Evolutionary conservation across 768 basidiomycete genomes (phyloP).

Genomic region (Lentinus brumalis): DNA sequence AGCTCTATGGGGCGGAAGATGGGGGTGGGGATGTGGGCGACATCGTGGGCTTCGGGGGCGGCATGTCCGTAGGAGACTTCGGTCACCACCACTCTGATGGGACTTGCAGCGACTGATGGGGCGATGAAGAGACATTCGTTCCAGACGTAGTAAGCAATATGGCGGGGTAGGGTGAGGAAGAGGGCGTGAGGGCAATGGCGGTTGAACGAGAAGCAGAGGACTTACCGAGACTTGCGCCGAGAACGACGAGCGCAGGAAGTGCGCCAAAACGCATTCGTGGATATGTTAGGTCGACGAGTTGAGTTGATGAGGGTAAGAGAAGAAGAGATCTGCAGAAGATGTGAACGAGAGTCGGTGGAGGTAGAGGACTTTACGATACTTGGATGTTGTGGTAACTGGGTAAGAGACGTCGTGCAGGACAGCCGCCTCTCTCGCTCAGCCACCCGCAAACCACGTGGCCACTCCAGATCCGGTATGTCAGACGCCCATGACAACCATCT

Average conservation of each 20-base stretch:
- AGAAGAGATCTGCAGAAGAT: not conserved
- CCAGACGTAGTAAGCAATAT: too few relatives aligned
- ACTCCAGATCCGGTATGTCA: too few relatives aligned
- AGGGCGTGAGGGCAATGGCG: not conserved
- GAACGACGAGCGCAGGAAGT: conserved; percentile 15
- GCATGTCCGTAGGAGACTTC: conserved; percentile 40
- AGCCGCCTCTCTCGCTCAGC: too few relatives aligned
- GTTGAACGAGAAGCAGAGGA: not conserved
- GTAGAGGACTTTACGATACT: not conserved
- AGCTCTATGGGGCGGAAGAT: conserved; percentile 7
- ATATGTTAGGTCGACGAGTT: not conserved
- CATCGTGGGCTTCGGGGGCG: conserved; percentile 28
- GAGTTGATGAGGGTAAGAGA: too few relatives aligned
- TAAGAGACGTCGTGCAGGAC: too few relatives aligned
- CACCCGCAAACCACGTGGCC: too few relatives aligned
- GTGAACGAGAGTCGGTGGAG: not conserved
- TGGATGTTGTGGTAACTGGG: too few relatives aligned
- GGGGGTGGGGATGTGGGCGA: conserved; percentile 20
- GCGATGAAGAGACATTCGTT: too few relatives aligned
- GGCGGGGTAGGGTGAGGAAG: conserved; percentile 1
- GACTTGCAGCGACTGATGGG: conserved; percentile 39
- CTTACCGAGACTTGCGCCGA: conserved; percentile 23
- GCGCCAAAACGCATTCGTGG: conserved; percentile 10
- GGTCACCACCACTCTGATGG: conserved; percentile 48
- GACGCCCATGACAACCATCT: too few relatives aligned